phyloP scores from a whole-genome alignment of 73 alveolate genomes.

The Diophrys sp. region DNA sequence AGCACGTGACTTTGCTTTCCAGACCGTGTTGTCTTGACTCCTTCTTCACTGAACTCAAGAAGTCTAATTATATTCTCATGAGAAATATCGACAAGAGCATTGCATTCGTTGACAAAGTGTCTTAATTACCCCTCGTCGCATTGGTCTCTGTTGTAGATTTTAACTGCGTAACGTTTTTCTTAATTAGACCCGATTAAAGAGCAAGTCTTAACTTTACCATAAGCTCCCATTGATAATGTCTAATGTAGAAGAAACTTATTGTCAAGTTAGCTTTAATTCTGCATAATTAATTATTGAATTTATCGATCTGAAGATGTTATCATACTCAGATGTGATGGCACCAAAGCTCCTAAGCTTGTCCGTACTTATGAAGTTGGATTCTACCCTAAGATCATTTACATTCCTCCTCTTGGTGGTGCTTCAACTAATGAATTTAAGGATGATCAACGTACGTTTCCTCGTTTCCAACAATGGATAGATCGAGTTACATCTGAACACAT shows the following conservation, averaged over 20 bases:
- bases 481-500: too few relatives aligned
- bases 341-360: background rate
- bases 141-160: constrained; percentile 4
- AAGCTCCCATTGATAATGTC: background rate
- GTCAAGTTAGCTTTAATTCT: background rate
- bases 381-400: background rate
- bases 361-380: background rate
- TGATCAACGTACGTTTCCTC: background rate
- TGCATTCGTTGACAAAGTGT: constrained; percentile 8
- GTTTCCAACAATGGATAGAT: background rate
- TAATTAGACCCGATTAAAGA: background rate
- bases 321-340: background rate
- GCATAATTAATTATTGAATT: background rate
- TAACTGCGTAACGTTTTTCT: constrained; percentile 12
- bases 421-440: background rate
- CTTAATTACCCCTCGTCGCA: constrained; percentile 2
- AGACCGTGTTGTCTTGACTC: background rate
- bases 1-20: background rate
- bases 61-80: constrained; percentile 22
- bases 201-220: background rate
- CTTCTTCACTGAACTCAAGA: constrained; percentile 7
- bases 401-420: background rate
- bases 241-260: background rate
- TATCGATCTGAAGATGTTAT: too few relatives aligned
- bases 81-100: background rate